Conservation (phyloP, 331 rosid genomes). For the Cucumis variabilis region DNA sequence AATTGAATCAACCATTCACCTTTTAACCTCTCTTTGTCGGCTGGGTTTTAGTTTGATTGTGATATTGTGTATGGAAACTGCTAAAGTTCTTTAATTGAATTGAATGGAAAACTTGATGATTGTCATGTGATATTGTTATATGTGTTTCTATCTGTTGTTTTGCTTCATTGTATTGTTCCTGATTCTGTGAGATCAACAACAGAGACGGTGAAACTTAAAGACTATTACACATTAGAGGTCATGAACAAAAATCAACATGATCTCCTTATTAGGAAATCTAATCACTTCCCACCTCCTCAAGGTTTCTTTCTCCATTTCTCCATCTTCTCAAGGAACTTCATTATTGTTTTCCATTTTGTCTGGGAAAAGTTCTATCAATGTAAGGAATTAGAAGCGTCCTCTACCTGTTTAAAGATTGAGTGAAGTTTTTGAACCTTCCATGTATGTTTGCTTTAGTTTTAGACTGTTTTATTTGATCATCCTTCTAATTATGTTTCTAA, state of each 20-base stretch:
- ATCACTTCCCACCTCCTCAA: conserved; percentile 63
- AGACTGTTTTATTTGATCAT: background rate
- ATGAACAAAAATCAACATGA: conserved; percentile 73
- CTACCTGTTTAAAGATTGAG: background rate
- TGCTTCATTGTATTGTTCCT: too few species aligned
- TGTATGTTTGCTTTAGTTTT: background rate
- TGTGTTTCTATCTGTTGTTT: too few species aligned
- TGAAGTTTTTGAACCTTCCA: background rate
- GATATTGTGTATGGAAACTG: background rate
- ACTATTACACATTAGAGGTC: background rate
- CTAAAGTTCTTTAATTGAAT: background rate
- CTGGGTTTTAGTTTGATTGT: conserved; percentile 10
- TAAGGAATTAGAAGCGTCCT: background rate
- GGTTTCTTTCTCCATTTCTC: conserved; percentile 40
- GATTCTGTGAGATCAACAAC: too few species aligned
- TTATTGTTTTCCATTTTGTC: background rate
- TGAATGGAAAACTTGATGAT: too few species aligned
- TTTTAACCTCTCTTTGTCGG: background rate
- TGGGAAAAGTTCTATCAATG: background rate
- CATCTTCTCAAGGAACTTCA: background rate
- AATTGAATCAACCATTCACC: background rate
- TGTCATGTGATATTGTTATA: too few species aligned
- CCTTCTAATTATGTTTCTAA: background rate
- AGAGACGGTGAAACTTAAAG: too few species aligned
- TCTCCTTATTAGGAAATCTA: conserved; percentile 57